Evolutionary conservation across 225 moss, liverwort and hornwort species (phyloP).

Genomic region (Polytrichum formosum): DNA sequence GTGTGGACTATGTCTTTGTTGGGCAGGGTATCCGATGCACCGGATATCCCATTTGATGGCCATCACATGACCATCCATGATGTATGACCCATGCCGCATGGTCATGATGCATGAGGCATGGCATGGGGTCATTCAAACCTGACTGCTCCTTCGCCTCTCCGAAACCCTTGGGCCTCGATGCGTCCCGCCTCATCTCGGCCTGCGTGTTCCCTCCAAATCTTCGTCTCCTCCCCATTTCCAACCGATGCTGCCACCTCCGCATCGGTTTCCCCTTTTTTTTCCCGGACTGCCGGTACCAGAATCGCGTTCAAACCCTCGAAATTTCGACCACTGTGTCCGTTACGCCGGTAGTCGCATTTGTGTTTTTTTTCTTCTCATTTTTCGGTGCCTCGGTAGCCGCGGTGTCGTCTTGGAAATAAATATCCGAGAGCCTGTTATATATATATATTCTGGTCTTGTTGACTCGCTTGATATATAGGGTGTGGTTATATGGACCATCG

Average conservation of each 20-base stretch:
- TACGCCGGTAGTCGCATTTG: too few species aligned
- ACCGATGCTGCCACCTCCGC: not conserved
- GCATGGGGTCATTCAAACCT: constrained; percentile 3
- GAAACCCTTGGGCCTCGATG: not conserved
- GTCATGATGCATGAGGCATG: not conserved
- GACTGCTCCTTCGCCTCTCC: not conserved
- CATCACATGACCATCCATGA: too few species aligned
- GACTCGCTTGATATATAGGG: too few species aligned
- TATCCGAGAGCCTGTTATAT: too few species aligned
- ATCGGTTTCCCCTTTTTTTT: not conserved
- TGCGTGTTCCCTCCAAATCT: not conserved
- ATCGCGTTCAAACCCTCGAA: not conserved
- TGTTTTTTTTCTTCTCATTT: not conserved
- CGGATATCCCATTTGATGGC: too few species aligned
- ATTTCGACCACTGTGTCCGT: not conserved
- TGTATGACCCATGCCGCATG: too few species aligned
- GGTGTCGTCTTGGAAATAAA: not conserved
- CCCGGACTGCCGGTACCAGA: not conserved
- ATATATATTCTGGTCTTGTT: too few species aligned
- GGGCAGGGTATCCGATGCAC: too few species aligned
- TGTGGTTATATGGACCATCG: not conserved
- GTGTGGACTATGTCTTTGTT: too few species aligned
- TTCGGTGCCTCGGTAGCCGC: constrained; percentile 23
- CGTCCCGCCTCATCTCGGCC: not conserved
- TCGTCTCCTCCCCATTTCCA: not conserved